These are phyloP conservation scores for Celoporthe dispersa DNA, from an alignment of 2,329 filamentous ascomycete species.

Conservation along the genomic window DNA sequence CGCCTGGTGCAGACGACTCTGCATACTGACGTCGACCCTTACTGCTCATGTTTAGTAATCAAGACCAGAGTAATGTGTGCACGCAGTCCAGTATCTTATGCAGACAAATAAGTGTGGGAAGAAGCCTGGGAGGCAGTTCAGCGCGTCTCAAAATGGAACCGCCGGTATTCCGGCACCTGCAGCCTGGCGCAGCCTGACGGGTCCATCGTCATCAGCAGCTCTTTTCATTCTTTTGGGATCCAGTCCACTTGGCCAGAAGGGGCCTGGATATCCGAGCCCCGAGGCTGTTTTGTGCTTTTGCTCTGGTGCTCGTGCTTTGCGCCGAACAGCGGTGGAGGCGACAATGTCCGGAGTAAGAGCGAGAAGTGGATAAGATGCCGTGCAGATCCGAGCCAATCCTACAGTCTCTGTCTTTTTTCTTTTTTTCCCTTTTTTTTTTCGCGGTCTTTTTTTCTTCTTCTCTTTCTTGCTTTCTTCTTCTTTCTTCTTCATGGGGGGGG, in stretches of 20 bases:
- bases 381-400: conserved; percentile 26
- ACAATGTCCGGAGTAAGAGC: conserved; percentile 28
- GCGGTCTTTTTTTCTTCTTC: background rate
- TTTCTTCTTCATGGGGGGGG: background rate
- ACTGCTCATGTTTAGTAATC: background rate
- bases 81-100: background rate
- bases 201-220: background rate
- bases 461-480: no score
- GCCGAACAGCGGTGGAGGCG: conserved; percentile 12
- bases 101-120: background rate
- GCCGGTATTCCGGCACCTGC: background rate
- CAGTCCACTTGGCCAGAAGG: background rate
- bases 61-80: background rate
- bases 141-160: background rate
- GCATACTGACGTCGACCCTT: background rate
- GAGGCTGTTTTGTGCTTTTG: background rate
- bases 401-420: conserved; percentile 19
- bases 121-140: background rate
- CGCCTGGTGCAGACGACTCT: background rate
- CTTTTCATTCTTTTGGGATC: background rate
- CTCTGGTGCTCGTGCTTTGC: background rate
- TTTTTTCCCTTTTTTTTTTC: background rate
- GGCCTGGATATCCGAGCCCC: background rate
- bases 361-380: conserved; percentile 24
- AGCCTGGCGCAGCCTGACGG: no score